These are phyloP conservation scores for Lizonia empirigonia DNA, from an alignment of 2,329 filamentous ascomycete genomes.

Conservation along the genomic window DNA sequence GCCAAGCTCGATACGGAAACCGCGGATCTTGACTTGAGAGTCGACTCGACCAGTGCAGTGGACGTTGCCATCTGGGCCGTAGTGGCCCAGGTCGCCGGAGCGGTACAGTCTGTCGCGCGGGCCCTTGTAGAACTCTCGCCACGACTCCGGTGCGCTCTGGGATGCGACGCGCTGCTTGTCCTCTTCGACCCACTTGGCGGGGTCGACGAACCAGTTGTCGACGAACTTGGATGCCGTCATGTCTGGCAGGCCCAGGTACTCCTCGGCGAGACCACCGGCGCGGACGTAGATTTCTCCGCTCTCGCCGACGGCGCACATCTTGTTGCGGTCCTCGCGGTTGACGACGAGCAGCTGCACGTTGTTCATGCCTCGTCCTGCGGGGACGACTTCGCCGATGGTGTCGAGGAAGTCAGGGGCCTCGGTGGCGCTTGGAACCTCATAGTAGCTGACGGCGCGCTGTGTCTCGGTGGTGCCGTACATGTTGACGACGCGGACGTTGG, in stretches of 20 bases:
- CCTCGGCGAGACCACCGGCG: slow-evolving; percentile 82
- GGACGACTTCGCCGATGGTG: slow-evolving; percentile 74
- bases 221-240: slow-evolving; percentile 78
- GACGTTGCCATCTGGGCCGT: slow-evolving; percentile 71
- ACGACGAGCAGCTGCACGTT: slow-evolving; percentile 89
- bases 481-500: slow-evolving; percentile 77
- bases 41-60: slow-evolving; percentile 82
- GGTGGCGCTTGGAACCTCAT: slow-evolving; percentile 70
- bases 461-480: slow-evolving; percentile 92
- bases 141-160: slow-evolving; percentile 66
- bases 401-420: slow-evolving; percentile 69
- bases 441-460: slow-evolving; percentile 80
- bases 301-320: slow-evolving; percentile 79
- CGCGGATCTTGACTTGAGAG: slow-evolving; percentile 92
- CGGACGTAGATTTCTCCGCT: slow-evolving; percentile 84
- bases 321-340: slow-evolving; percentile 67
- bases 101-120: slow-evolving; percentile 85
- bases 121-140: slow-evolving; percentile 79
- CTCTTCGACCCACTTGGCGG: slow-evolving; percentile 68
- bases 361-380: slow-evolving; percentile 83
- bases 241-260: slow-evolving; percentile 68
- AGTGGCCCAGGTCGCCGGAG: slow-evolving; percentile 84
- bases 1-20: slow-evolving; percentile 91
- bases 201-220: slow-evolving; percentile 83
- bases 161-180: slow-evolving; percentile 61